Percentiles rank a stretch among this genome's conserved stretches.
These are phyloP conservation scores for Pestalotiopsis sp. DNA, from an alignment of 2,329 filamentous ascomycete genomes.

Conservation along the genomic window DNA sequence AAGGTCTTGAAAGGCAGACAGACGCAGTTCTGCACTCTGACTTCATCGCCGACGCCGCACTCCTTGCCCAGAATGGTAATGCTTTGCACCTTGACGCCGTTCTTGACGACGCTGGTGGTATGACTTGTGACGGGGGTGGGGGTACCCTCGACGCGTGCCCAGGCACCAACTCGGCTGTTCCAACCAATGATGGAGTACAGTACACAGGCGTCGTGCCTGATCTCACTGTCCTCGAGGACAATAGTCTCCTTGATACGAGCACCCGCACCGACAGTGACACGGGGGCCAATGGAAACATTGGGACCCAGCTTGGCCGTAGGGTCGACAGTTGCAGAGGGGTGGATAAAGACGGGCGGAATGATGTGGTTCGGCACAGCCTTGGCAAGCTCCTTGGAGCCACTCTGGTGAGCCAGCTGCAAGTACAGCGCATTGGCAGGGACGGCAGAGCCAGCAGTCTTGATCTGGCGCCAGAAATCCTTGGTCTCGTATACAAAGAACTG, in stretches of 20 bases:
- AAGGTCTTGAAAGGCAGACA: conserved; percentile 98
- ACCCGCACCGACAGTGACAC: conserved; percentile 79
- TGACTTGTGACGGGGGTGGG: conserved; percentile 86
- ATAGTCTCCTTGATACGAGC: conserved; percentile 94
- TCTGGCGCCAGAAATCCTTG: conserved; percentile 99
- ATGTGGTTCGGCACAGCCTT: conserved; percentile 77
- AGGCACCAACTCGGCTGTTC: conserved; percentile 94
- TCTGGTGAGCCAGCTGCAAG: conserved; percentile 89
- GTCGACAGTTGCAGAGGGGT: conserved; percentile 86
- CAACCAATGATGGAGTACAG: conserved; percentile 96
- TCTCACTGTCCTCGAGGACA: conserved; percentile 89
- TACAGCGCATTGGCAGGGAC: conserved; percentile 97
- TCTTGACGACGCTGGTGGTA: conserved; percentile 93
- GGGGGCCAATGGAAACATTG: conserved; percentile 94
- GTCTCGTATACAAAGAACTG: conserved; percentile 99
- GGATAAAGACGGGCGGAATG: conserved; percentile 90
- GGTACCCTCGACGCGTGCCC: conserved; percentile 95
- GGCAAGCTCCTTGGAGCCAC: conserved; percentile 77
- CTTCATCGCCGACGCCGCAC: conserved; percentile 88
- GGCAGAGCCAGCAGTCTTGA: conserved; percentile 97
- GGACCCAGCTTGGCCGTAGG: conserved; percentile 95
- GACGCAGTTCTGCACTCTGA: conserved; percentile 95
- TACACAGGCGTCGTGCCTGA: conserved; percentile 95
- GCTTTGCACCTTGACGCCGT: conserved; percentile 97
- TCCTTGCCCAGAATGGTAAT: conserved; percentile 98